Percentiles rank a stretch among this genome's conserved stretches.
phyloP scores from a whole-genome alignment of 1,139 yeast species.

The Diutina sp. region DNA sequence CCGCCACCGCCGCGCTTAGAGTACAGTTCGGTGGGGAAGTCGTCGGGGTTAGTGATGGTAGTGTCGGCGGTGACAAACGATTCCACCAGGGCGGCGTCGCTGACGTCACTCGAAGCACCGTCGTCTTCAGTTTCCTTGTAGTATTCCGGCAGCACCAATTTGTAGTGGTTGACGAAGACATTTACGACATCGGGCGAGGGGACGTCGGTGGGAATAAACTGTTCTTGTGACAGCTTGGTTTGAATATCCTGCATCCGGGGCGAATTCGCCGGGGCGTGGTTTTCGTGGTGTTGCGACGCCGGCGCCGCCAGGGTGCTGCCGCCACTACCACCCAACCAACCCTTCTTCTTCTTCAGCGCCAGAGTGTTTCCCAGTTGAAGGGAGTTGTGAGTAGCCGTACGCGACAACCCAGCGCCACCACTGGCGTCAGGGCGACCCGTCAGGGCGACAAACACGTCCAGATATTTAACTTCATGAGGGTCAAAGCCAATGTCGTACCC shows the following conservation, averaged over 20 bases:
- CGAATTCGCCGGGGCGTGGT: constrained; percentile 9
- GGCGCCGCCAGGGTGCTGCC: constrained; percentile 3
- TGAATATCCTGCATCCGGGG: constrained; percentile 19
- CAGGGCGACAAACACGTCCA: constrained; percentile 17
- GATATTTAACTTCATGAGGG: constrained; percentile 18
- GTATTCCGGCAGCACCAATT: constrained; percentile 11
- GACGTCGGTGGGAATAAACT: constrained; percentile 14
- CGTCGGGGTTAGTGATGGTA: constrained; percentile 11
- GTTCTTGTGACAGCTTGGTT: constrained; percentile 16
- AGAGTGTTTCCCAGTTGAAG: background rate
- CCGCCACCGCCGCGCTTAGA: background rate
- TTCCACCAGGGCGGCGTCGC: constrained; percentile 17
- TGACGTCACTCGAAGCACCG: constrained; percentile 8
- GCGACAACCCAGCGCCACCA: constrained; percentile 11
- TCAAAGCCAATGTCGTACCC: constrained; percentile 39
- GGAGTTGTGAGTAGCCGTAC: constrained; percentile 13
- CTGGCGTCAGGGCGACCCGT: constrained; percentile 5
- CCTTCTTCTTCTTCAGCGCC: constrained; percentile 5
- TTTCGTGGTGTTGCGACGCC: background rate
- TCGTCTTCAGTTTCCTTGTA: constrained; percentile 9
- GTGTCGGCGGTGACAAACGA: constrained; percentile 28
- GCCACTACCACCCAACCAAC: constrained; percentile 8
- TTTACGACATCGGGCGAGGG: constrained; percentile 14
- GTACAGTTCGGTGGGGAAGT: background rate
- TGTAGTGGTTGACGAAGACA: constrained; percentile 3